Evolutionary conservation across 2,329 filamentous ascomycete genomes (phyloP).

Genomic region (Neofusicoccum ribis): DNA sequence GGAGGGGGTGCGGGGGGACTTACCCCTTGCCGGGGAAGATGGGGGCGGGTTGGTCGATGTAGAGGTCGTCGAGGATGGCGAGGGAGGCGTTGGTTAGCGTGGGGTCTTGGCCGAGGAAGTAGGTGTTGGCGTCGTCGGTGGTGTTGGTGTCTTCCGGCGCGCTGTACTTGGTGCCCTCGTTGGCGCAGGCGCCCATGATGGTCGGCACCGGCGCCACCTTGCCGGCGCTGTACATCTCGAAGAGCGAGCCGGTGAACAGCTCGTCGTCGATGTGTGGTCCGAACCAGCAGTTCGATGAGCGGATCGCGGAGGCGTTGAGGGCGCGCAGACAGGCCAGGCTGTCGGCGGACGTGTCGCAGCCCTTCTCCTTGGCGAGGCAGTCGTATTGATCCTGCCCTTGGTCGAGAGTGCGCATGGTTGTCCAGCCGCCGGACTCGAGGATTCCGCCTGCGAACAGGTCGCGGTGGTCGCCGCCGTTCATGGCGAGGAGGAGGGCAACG

Average conservation of each 20-base stretch:
- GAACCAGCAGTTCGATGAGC: slow-evolving; percentile 53
- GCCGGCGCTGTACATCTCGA: slow-evolving; percentile 49
- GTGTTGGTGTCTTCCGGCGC: slow-evolving; percentile 52
- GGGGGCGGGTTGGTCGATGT: slow-evolving; percentile 48
- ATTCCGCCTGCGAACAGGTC: slow-evolving; percentile 54
- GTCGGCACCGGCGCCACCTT: slow-evolving; percentile 54
- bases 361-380: slow-evolving; percentile 50
- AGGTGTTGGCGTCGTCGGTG: slow-evolving; percentile 52
- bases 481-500: slow-evolving; percentile 50
- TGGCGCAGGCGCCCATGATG: slow-evolving; percentile 58
- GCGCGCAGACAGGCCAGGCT: slow-evolving; percentile 53
- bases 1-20: too few species aligned
- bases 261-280: slow-evolving; percentile 53
- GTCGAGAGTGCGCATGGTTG: slow-evolving; percentile 47
- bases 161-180: slow-evolving; percentile 64
- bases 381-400: slow-evolving; percentile 56
- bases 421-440: slow-evolving; percentile 56
- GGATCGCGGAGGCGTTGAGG: slow-evolving; percentile 46
- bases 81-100: slow-evolving; percentile 55
- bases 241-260: slow-evolving; percentile 53
- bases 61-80: slow-evolving; percentile 53
- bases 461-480: slow-evolving; percentile 49
- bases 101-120: slow-evolving; percentile 61
- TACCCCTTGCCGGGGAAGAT: slow-evolving; percentile 51
- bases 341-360: slow-evolving; percentile 41